A percentile compares a stretch with the other conserved stretches of the same genome.
phyloP scores from a whole-genome alignment of 371 early-diverging fungal genomes.

The Rhizopus delemar region DNA sequence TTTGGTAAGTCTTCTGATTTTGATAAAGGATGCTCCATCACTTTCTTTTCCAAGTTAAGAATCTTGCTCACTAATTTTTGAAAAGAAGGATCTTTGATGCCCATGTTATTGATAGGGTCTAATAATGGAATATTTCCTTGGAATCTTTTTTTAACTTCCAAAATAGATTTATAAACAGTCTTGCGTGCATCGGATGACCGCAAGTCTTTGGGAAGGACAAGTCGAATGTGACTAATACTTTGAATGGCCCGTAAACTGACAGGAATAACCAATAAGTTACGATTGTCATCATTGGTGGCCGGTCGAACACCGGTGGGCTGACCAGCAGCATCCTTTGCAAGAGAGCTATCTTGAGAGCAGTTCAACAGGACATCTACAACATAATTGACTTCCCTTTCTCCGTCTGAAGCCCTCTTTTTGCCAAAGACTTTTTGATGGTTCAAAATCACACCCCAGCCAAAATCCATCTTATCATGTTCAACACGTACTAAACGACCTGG shows the following conservation, averaged over 20 bases:
- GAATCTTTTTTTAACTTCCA: constrained; percentile 77
- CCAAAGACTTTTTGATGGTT: constrained; percentile 36
- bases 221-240: constrained; percentile 75
- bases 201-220: constrained; percentile 77
- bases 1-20: constrained; percentile 55
- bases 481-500: constrained; percentile 84
- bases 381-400: constrained; percentile 50
- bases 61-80: constrained; percentile 76
- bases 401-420: constrained; percentile 35
- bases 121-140: constrained; percentile 75
- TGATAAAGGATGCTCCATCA: constrained; percentile 62
- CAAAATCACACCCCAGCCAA: constrained; percentile 93
- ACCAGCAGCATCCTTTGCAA: constrained; percentile 61
- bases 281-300: constrained; percentile 53
- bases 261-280: constrained; percentile 64
- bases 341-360: constrained; percentile 63
- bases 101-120: constrained; percentile 91
- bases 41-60: constrained; percentile 65
- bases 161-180: constrained; percentile 67
- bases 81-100: constrained; percentile 81
- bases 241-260: constrained; percentile 74
- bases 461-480: constrained; percentile 68
- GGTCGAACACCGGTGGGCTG: constrained; percentile 63
- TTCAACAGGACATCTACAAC: constrained; percentile 85
- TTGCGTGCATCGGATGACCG: constrained; percentile 57